A percentile compares a stretch with the other conserved stretches of the same genome.
phyloP scores from a whole-genome alignment of 495 filamentous ascomycete species.

The Xylaria flabelliformis region DNA sequence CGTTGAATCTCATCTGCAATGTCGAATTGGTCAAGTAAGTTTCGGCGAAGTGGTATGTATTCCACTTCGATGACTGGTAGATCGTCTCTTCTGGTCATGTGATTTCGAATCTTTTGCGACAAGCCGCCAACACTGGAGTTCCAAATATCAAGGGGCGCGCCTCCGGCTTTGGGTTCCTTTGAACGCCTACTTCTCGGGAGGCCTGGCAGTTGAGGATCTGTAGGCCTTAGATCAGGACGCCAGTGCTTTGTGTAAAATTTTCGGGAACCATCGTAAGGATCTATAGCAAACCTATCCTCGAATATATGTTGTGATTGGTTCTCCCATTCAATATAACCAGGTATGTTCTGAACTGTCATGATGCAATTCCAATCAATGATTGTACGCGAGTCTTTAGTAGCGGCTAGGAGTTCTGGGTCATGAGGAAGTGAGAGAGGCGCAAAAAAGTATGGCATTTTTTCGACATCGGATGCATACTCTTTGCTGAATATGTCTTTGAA shows the following conservation, averaged over 20 bases:
- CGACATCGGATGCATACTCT: conserved; percentile 65
- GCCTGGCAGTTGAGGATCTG: conserved; percentile 47
- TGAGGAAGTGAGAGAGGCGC: conserved; percentile 62
- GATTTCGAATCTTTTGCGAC: conserved; percentile 43
- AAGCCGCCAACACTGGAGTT: conserved; percentile 52
- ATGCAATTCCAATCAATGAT: conserved; percentile 74
- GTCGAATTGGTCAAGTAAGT: conserved; percentile 72
- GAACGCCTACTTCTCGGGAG: conserved; percentile 35
- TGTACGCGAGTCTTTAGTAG: conserved; percentile 31
- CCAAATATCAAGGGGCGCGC: conserved; percentile 42
- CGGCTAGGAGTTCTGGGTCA: conserved; percentile 33
- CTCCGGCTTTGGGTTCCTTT: conserved; percentile 33
- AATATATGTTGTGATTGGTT: conserved; percentile 64
- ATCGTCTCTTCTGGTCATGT: conserved; percentile 54
- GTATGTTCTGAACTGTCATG: conserved; percentile 42
- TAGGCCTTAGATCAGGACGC: conserved; percentile 52
- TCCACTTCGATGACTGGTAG: conserved; percentile 84
- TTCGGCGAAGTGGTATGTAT: conserved; percentile 74
- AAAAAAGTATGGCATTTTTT: conserved; percentile 84
- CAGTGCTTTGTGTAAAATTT: conserved; percentile 60
- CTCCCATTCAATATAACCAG: conserved; percentile 53
- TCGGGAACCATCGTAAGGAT: conserved; percentile 75
- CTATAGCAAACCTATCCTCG: conserved; percentile 69
- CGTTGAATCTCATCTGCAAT: conserved; percentile 43
- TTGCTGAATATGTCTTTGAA: conserved; percentile 94